Conservation (phyloP, 805 yeast species). For the Cyberlindnera mycetangii region DNA sequence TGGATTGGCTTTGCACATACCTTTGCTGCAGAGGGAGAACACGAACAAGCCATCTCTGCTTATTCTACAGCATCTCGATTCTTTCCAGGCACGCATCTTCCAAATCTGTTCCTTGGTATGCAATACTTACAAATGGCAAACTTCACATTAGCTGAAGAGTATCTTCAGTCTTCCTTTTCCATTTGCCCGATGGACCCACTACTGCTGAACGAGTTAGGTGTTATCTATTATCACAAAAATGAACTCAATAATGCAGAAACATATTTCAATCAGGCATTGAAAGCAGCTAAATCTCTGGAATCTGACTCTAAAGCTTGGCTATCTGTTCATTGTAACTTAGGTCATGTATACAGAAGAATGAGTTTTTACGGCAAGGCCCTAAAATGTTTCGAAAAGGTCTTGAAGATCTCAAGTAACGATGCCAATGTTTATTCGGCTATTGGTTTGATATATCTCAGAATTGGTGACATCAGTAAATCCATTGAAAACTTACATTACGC, state of each 20-base stretch:
- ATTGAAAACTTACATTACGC: constrained; percentile 79
- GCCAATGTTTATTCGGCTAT: constrained; percentile 77
- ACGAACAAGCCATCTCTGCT: constrained; percentile 96
- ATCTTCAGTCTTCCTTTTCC: constrained; percentile 67
- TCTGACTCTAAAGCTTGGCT: constrained; percentile 82
- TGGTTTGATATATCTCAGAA: constrained; percentile 76
- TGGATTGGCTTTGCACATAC: constrained; percentile 99
- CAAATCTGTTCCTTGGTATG: constrained; percentile 90
- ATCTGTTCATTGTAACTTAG: constrained; percentile 81
- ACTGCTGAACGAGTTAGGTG: constrained; percentile 88
- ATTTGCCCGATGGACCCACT: constrained; percentile 86
- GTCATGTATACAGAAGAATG: constrained; percentile 78
- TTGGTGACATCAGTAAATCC: constrained; percentile 61
- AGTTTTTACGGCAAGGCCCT: constrained; percentile 64
- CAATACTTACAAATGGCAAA: constrained; percentile 90
- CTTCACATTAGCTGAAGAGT: constrained; percentile 80
- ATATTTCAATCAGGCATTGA: constrained; percentile 66
- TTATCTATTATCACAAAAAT: constrained; percentile 74
- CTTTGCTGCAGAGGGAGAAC: constrained; percentile 97
- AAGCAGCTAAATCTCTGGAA: constrained; percentile 63
- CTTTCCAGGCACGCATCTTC: constrained; percentile 88
- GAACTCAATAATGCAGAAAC: constrained; percentile 67
- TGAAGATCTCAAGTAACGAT: constrained; percentile 66
- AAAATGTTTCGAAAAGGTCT: constrained; percentile 71
- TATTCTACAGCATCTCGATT: constrained; percentile 92